These are phyloP conservation scores for Cenchrus fungigraminus DNA, from an alignment of 176 grass and related monocot genomes.

Conservation along the genomic window DNA sequence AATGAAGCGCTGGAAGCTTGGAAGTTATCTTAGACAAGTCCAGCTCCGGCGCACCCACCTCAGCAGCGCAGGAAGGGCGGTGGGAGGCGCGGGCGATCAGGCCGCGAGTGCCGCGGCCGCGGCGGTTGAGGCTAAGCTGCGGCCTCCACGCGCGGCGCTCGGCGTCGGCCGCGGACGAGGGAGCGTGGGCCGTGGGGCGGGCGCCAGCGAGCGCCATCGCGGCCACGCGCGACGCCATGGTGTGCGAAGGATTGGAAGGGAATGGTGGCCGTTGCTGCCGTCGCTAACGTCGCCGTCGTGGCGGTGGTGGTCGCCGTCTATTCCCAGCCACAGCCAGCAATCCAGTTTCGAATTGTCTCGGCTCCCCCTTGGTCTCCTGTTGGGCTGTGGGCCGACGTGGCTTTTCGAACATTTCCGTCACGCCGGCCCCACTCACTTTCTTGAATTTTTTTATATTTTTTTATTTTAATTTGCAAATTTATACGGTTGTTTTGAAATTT, in stretches of 20 bases:
- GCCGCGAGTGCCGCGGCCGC: conserved; percentile 13
- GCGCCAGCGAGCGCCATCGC: conserved; percentile 29
- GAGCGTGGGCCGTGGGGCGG: conserved; percentile 1
- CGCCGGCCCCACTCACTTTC: not conserved
- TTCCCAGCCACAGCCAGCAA: conserved; percentile 49
- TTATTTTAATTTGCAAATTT: no score
- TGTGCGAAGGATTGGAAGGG: conserved; percentile 25
- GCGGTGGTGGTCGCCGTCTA: conserved; percentile 33
- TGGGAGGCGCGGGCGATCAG: conserved; percentile 17
- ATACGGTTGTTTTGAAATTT: no score
- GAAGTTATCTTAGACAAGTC: not conserved
- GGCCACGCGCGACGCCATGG: conserved; percentile 53
- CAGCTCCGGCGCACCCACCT: conserved; percentile 25
- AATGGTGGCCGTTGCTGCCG: conserved; percentile 19
- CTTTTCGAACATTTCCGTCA: not conserved
- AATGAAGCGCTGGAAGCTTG: not conserved
- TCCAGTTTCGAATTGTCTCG: conserved; percentile 30
- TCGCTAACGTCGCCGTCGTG: conserved; percentile 38
- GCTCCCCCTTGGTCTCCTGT: not conserved
- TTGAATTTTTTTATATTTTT: no score
- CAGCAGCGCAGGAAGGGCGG: not conserved
- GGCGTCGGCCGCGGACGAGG: not conserved
- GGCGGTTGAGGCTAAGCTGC: not conserved
- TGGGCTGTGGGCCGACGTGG: not conserved
- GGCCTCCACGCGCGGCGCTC: not conserved